Conservation (phyloP, 2,329 filamentous ascomycete species). For the Chaetomium sp. region DNA sequence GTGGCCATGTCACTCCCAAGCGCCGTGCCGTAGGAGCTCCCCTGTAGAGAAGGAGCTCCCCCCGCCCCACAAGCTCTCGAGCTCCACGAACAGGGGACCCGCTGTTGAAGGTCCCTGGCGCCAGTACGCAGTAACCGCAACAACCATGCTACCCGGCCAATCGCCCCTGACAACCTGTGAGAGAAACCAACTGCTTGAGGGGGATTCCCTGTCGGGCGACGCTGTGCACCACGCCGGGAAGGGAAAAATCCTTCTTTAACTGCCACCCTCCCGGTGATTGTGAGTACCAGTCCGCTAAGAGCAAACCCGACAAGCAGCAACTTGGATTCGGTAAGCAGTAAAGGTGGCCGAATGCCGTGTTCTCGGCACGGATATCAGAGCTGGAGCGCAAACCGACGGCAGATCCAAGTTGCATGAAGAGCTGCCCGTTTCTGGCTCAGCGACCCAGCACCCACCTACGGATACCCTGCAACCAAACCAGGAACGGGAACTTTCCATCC, state of each 20-base stretch:
- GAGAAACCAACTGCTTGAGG: constrained; percentile 33
- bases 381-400: background rate
- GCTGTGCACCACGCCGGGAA: constrained; percentile 27
- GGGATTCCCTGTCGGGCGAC: constrained; percentile 36
- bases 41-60: constrained; percentile 30
- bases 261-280: constrained; percentile 19
- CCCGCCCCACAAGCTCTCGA: constrained; percentile 25
- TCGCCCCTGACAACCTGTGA: constrained; percentile 37
- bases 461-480: background rate
- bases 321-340: constrained; percentile 24
- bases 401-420: background rate
- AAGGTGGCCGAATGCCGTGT: constrained; percentile 1
- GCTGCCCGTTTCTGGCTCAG: background rate
- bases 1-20: constrained; percentile 26
- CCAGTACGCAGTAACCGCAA: constrained; percentile 28
- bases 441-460: background rate
- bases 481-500: constrained; percentile 4
- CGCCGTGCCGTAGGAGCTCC: constrained; percentile 28
- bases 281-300: constrained; percentile 6
- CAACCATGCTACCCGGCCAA: constrained; percentile 28
- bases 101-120: constrained; percentile 23
- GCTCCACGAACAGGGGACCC: constrained; percentile 26
- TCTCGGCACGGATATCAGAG: constrained; percentile 10
- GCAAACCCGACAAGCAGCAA: constrained; percentile 13
- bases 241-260: constrained; percentile 37